Evolutionary conservation across 2,329 filamentous ascomycete species (phyloP).

Genomic region (Stenocarpella maydis): DNA sequence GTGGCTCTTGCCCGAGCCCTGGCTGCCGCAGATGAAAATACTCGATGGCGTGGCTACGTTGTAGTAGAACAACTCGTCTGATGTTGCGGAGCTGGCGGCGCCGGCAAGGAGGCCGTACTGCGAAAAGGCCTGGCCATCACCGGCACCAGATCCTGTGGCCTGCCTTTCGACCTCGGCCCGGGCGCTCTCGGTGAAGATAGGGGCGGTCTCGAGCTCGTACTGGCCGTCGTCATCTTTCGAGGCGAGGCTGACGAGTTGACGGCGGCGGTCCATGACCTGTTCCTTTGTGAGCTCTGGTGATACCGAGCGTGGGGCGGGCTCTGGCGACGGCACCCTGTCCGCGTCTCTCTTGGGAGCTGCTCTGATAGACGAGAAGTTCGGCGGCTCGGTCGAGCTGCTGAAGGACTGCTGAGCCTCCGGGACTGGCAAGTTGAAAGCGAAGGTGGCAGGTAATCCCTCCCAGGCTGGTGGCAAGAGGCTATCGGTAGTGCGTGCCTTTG

Average conservation of each 20-base stretch:
- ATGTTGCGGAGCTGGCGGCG: conserved; percentile 28
- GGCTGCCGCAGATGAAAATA: conserved; percentile 70
- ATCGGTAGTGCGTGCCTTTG: not conserved
- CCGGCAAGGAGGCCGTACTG: conserved; percentile 45
- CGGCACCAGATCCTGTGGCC: not conserved
- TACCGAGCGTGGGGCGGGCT: not conserved
- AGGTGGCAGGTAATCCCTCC: not conserved
- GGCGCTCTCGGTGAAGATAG: conserved; percentile 44
- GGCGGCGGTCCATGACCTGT: conserved; percentile 6
- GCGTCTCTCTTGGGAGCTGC: not conserved
- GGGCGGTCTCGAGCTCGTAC: conserved; percentile 42
- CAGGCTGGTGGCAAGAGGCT: not conserved
- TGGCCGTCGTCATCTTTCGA: conserved; percentile 38
- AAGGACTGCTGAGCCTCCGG: not conserved
- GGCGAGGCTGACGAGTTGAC: conserved; percentile 35
- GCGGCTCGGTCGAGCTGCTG: not conserved
- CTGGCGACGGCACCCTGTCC: not conserved
- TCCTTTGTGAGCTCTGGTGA: not conserved
- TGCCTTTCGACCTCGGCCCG: conserved; percentile 35
- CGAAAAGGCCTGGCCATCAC: conserved; percentile 37
- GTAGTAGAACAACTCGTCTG: conserved; percentile 51
- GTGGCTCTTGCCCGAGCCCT: conserved; percentile 71
- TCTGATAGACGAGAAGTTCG: not conserved
- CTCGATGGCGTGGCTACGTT: conserved; percentile 62
- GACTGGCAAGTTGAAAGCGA: not conserved